These are phyloP conservation scores for Colletotrichum graminicola DNA, from an alignment of 2,329 filamentous ascomycete species.

Conservation along the genomic window DNA sequence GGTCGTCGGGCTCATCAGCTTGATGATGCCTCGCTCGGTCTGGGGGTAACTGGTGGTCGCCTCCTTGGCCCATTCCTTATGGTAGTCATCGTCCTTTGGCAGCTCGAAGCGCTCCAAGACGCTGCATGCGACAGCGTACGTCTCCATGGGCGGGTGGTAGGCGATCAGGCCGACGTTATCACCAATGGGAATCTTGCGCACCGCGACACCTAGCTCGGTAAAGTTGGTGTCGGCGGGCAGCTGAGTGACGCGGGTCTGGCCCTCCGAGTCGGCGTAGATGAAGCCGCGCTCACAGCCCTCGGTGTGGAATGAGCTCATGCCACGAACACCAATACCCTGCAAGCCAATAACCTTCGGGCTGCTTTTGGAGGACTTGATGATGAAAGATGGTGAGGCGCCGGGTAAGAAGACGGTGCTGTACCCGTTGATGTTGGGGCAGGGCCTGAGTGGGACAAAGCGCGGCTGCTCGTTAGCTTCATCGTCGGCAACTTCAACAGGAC, in stretches of 20 bases:
- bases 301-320: constrained; percentile 82
- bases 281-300: constrained; percentile 84
- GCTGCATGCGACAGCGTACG: constrained; percentile 83
- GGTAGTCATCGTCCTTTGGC: constrained; percentile 86
- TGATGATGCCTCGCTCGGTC: constrained; percentile 78
- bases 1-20: constrained; percentile 81
- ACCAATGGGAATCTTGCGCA: constrained; percentile 77
- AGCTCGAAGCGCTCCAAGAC: constrained; percentile 79
- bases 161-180: constrained; percentile 79
- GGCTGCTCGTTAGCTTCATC: constrained; percentile 62
- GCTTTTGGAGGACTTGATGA: constrained; percentile 85
- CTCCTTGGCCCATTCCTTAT: constrained; percentile 84
- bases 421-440: constrained; percentile 76
- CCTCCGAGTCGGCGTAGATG: constrained; percentile 80
- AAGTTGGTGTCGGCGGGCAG: constrained; percentile 76
- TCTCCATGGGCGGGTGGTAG: constrained; percentile 80
- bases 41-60: constrained; percentile 74
- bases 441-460: constrained; percentile 66
- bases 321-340: constrained; percentile 75
- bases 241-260: constrained; percentile 80
- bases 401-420: constrained; percentile 87
- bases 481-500: constrained; percentile 61
- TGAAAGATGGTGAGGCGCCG: constrained; percentile 82
- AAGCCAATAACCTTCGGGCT: constrained; percentile 81
- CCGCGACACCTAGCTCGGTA: constrained; percentile 79